phyloP scores from a whole-genome alignment of 257 asterid genomes.

The Nicotiana otophora region DNA sequence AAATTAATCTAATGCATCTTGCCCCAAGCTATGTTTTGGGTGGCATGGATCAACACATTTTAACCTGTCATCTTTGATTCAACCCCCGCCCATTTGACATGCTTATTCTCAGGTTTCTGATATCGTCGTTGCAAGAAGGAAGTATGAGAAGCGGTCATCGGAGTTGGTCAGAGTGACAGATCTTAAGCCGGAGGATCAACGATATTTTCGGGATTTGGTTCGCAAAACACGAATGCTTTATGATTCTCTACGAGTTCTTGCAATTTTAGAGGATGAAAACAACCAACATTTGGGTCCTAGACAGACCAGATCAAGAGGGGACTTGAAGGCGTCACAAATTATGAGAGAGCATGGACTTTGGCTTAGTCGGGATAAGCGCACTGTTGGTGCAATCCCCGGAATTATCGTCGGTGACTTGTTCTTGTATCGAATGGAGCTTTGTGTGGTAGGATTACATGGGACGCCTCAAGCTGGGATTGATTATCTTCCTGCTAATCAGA shows the following conservation, averaged over 20 bases:
- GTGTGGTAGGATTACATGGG: slow-evolving; percentile 83
- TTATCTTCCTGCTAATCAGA: slow-evolving; percentile 57
- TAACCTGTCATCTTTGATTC: neutral
- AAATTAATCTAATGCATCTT: neutral
- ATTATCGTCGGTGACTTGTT: slow-evolving; percentile 66
- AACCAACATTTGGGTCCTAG: slow-evolving; percentile 3
- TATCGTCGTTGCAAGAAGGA: slow-evolving; percentile 31
- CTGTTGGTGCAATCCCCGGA: slow-evolving; percentile 79
- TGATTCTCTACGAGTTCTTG: slow-evolving; percentile 19
- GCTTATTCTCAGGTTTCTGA: slow-evolving; percentile 22
- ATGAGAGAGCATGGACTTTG: slow-evolving; percentile 58
- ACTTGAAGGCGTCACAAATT: slow-evolving; percentile 11
- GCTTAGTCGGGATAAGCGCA: slow-evolving; percentile 72
- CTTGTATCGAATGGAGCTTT: slow-evolving; percentile 78
- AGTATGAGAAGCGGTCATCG: slow-evolving; percentile 37
- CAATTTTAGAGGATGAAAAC: slow-evolving; percentile 14
- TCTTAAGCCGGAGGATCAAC: slow-evolving; percentile 19
- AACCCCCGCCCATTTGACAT: neutral
- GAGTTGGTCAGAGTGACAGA: slow-evolving; percentile 49
- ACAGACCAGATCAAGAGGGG: slow-evolving; percentile 15
- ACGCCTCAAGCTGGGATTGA: slow-evolving; percentile 93
- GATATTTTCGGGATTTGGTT: slow-evolving; percentile 17
- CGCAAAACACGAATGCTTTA: slow-evolving; percentile 19
- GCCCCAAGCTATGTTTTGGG: no score
- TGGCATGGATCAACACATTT: neutral